A percentile compares a stretch with the other conserved stretches of the same genome.
phyloP scores from a whole-genome alignment of 2,329 filamentous ascomycete genomes.

The Cladosporium austrohemisphaericum region DNA sequence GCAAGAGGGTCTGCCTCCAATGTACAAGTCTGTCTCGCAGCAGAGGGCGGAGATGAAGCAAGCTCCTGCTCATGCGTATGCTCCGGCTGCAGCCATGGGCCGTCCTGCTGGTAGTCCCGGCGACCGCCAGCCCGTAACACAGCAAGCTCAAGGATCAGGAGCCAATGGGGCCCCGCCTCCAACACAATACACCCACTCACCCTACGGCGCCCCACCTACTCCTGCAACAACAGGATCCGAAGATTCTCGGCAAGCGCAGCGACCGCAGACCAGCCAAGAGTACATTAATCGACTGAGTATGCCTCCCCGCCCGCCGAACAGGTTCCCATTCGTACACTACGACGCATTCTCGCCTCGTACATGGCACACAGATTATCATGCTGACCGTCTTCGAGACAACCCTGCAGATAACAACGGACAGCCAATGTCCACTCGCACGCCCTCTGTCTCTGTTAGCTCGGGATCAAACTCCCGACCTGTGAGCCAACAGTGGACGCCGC shows the following conservation, averaged over 20 bases:
- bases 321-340: conserved; percentile 27
- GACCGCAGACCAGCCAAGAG: conserved; percentile 29
- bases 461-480: conserved; percentile 15
- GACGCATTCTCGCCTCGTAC: background rate
- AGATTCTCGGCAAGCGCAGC: conserved; percentile 27
- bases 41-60: conserved; percentile 24
- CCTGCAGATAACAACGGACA: conserved; percentile 14
- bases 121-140: background rate
- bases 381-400: background rate
- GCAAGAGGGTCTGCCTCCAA: conserved; percentile 21
- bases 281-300: conserved; percentile 43
- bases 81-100: background rate
- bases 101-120: conserved; percentile 1
- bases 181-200: conserved; percentile 27
- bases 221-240: conserved; percentile 32
- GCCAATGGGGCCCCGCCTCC: conserved; percentile 9
- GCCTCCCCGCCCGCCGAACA: conserved; percentile 46
- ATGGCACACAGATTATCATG: no score
- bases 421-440: conserved; percentile 22
- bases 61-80: background rate
- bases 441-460: conserved; percentile 25
- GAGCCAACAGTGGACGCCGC: conserved; percentile 35
- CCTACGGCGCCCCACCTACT: conserved; percentile 28
- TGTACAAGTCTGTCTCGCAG: conserved; percentile 26
- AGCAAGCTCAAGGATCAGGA: conserved; percentile 2